Evolutionary conservation across 306 rosid species (phyloP).

Genomic region (Ammopiptanthus mongolicus): DNA sequence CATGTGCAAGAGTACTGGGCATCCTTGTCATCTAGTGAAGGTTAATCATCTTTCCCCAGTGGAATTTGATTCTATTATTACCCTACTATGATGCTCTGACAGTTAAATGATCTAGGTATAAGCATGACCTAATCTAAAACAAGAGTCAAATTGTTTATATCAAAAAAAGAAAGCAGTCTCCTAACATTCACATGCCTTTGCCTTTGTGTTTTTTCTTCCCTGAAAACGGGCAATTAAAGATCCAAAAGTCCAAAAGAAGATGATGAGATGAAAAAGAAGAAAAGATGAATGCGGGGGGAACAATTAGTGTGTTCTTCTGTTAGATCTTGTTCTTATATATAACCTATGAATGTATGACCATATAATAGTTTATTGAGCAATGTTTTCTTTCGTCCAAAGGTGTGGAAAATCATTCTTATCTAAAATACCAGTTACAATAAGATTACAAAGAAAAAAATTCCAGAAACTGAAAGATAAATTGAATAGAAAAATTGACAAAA

Average conservation of each 20-base stretch:
- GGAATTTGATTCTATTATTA: conserved; percentile 16
- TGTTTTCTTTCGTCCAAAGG: not conserved
- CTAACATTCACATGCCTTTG: conserved; percentile 34
- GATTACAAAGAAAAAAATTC: not conserved
- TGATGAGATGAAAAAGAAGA: conserved; percentile 12
- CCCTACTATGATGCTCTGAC: conserved; percentile 1
- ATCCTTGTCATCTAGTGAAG: conserved; percentile 45
- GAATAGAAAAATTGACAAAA: not conserved
- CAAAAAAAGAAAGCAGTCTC: conserved; percentile 19
- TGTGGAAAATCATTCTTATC: not conserved
- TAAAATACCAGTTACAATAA: not conserved
- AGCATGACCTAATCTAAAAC: conserved; percentile 35
- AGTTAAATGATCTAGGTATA: conserved; percentile 11
- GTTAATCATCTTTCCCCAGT: conserved; percentile 10
- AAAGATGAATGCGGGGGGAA: conserved; percentile 31
- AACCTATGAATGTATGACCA: not conserved
- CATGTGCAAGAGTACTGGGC: conserved; percentile 33
- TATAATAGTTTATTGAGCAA: not conserved
- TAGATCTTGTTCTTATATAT: conserved; percentile 32
- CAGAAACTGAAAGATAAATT: not conserved
- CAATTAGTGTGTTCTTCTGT: conserved; percentile 35
- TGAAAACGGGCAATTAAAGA: conserved; percentile 16
- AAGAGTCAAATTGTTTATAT: conserved; percentile 21
- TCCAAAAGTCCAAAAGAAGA: conserved; percentile 14
- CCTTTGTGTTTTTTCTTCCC: conserved; percentile 17